Percentiles rank a stretch among this genome's conserved stretches.
phyloP scores from a whole-genome alignment of 2,329 filamentous ascomycete genomes.

The Rutstroemia sp. region DNA sequence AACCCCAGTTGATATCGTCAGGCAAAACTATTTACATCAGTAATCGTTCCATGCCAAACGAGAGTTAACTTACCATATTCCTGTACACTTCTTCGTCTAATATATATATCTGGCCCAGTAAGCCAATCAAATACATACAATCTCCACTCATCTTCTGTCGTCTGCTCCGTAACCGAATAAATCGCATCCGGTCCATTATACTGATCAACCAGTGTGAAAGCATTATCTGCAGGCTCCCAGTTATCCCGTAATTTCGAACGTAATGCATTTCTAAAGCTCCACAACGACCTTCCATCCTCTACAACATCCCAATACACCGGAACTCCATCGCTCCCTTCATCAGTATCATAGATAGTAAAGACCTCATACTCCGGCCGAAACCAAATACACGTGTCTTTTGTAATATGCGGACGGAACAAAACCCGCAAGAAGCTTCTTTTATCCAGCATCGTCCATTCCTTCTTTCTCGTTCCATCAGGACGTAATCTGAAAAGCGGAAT shows the following conservation, averaged over 20 bases:
- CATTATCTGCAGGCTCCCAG: neutral
- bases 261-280: neutral
- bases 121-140: conserved; percentile 16
- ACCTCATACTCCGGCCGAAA: conserved; percentile 15
- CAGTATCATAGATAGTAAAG: conserved; percentile 6
- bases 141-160: conserved; percentile 10
- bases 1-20: neutral
- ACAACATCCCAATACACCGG: neutral
- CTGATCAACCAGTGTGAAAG: neutral
- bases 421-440: neutral
- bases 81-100: neutral
- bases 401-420: neutral
- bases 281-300: neutral
- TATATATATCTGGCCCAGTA: neutral
- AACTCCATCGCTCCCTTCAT: neutral
- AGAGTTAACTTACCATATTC: neutral
- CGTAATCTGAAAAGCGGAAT: neutral
- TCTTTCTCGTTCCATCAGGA: neutral
- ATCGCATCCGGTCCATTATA: neutral
- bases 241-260: neutral
- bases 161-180: neutral
- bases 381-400: conserved; percentile 10
- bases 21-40: neutral
- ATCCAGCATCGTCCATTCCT: neutral
- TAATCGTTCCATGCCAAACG: neutral